Base-by-base conservation (phyloP, 2,329 filamentous ascomycete species). In the Cytospora paraplurivora region DNA sequence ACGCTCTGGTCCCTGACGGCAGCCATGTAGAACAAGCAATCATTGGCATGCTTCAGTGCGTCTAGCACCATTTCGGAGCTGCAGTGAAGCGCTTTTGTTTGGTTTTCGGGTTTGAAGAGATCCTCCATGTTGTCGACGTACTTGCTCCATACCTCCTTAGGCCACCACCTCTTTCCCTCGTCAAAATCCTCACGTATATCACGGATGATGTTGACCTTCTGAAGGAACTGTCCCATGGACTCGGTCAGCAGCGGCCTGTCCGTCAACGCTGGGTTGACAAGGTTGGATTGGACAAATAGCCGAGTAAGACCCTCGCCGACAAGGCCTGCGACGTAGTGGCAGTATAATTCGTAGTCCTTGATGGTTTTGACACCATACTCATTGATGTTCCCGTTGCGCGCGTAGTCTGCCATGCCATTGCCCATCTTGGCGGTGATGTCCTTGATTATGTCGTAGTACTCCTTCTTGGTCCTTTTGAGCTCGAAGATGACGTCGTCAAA, bases 181-280 rank as follows among this genome's bases (percentile, higher is more conserved):
- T 91, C 85, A 70, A 88, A 88, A 73, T 99, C 95, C 76, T 99
- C 95, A 70, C 88, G 87, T 68, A 98, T 85, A 75, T 99, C 95
- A 73, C 95, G 92, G 73, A 98, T 97, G 75, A 99, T 97, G 82
- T 99, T 99, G 68, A 93, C 96, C 82, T 99, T 97, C 74, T 99
- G 95, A 66, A 99, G 81, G 77, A 99, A 97, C 69, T 97, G 90
- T 32, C 92, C 95, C 95, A 99, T 99, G 52, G 92, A 94, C 77
- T 97, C 93, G 70, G 92, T 91, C 56, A 99, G 85, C 66, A 92
- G 82, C 38, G 90, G 88, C 58, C 92, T 87, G 67, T 93, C 85
- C 59, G 94, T 80, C 58, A 99, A 84, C 62, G 88, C 90, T 3
- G 91, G 89, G 75, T 97, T 97, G 66, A 92, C 95, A 63, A 96